Conservation (phyloP, 495 filamentous ascomycete genomes). For the Trichoderma asperelloides region DNA sequence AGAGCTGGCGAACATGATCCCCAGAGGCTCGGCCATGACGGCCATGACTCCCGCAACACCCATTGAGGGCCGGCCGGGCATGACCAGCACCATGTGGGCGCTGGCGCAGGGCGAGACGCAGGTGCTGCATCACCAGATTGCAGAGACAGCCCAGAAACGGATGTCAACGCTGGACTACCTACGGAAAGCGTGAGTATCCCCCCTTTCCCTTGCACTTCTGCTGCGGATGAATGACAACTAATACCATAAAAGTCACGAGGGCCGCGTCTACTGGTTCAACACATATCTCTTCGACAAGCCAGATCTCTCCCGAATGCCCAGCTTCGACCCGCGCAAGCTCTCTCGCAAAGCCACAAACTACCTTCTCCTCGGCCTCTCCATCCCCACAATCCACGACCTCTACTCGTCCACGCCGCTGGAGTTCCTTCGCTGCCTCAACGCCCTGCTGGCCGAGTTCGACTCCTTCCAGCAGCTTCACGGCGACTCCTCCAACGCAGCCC, state of each 20-base stretch:
- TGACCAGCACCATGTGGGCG: slow-evolving; percentile 22
- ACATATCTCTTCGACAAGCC: slow-evolving; percentile 81
- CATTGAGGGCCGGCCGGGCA: slow-evolving; percentile 21
- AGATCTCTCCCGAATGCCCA: slow-evolving; percentile 73
- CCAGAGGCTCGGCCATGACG: slow-evolving; percentile 26
- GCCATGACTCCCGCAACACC: slow-evolving; percentile 20
- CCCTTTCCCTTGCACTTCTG: slow-evolving; percentile 10
- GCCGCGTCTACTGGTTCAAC: slow-evolving; percentile 95
- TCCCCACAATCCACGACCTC: slow-evolving; percentile 82
- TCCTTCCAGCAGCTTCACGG: slow-evolving; percentile 79
- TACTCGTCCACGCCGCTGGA: slow-evolving; percentile 67
- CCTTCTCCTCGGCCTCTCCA: slow-evolving; percentile 81
- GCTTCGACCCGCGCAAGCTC: slow-evolving; percentile 74
- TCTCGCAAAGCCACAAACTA: slow-evolving; percentile 84
- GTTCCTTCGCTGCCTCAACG: slow-evolving; percentile 79
- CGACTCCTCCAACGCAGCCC: slow-evolving; percentile 59
- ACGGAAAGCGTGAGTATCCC: slow-evolving; percentile 65
- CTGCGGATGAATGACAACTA: slow-evolving; percentile 6
- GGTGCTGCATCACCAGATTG: slow-evolving; percentile 66
- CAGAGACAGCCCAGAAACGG: slow-evolving; percentile 80
- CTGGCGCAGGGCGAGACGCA: slow-evolving; percentile 29
- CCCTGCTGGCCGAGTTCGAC: slow-evolving; percentile 85
- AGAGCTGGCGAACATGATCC: slow-evolving; percentile 36
- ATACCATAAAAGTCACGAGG: slow-evolving; percentile 62
- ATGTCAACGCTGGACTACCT: slow-evolving; percentile 96